Evolutionary conservation across 805 yeast species (phyloP).

Genomic region (Wickerhamiella dianesei): DNA sequence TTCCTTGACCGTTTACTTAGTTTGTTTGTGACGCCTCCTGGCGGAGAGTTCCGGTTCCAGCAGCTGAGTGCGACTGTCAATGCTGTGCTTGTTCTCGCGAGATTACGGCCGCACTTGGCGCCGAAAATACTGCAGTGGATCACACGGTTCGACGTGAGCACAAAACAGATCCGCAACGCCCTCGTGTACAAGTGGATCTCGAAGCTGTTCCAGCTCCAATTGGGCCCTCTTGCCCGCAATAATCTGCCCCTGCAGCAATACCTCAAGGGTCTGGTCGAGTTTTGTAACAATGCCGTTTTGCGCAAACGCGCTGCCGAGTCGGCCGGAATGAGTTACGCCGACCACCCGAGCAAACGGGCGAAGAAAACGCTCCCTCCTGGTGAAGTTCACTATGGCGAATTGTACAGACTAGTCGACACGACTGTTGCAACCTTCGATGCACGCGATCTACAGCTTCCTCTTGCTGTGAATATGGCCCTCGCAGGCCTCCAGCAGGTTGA

Average conservation of each 20-base stretch:
- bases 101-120: slow-evolving; percentile 46
- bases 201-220: slow-evolving; percentile 16
- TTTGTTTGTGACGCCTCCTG: slow-evolving; percentile 30
- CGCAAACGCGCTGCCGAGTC: slow-evolving; percentile 24
- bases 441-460: slow-evolving; percentile 48
- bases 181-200: slow-evolving; percentile 17
- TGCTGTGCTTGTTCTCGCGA: slow-evolving; percentile 47
- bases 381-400: slow-evolving; percentile 35
- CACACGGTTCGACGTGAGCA: slow-evolving; percentile 38
- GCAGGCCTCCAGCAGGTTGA: slow-evolving; percentile 49
- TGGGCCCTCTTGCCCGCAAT: slow-evolving; percentile 14
- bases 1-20: slow-evolving; percentile 53
- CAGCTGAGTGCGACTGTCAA: slow-evolving; percentile 55
- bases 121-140: slow-evolving; percentile 44
- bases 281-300: slow-evolving; percentile 20
- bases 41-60: slow-evolving; percentile 42
- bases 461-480: slow-evolving; percentile 50
- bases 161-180: slow-evolving; percentile 19
- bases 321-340: slow-evolving; percentile 15
- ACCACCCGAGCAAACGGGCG: slow-evolving; percentile 18
- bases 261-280: slow-evolving; percentile 20
- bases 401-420: slow-evolving; percentile 57
- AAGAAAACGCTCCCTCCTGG: slow-evolving; percentile 15
- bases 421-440: slow-evolving; percentile 59
- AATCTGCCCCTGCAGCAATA: slow-evolving; percentile 21